Evolutionary conservation across 805 yeast genomes (phyloP), one percentile per base, ranked within the genome.

Genomic region (Suhomyces sp.): DNA sequence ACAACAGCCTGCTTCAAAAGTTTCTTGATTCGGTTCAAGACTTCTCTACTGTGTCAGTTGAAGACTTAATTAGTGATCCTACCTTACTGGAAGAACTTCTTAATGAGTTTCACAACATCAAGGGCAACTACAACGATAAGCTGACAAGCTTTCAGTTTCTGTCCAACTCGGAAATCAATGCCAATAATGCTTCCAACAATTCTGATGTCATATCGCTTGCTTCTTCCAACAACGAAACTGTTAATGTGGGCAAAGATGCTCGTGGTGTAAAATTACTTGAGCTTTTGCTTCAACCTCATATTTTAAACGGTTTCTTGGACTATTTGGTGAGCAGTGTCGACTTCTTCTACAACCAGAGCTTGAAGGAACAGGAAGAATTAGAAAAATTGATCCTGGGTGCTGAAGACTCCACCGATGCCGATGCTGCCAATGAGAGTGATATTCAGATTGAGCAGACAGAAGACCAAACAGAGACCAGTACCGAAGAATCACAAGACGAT

Each of bases 261-360:
- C 64, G 76, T 31, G 73, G 75, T 6, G 67, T 68, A 40, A 86
- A 87, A 64, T 78, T 94, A 48, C 77, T 92, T 40, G 94, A 90
- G 61, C 86, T 86, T 61, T 74, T 94, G 51, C 79, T 93, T 57
- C 89, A 88, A 63, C 91, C 94, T 13, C 88, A 85, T 50, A 83
- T 90, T 13, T 68, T 93, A 54, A 79, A 76, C 49, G 82, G 83
- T 52, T 78, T 93, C 53, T 83, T 93, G 29, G 83, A 86, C 40
- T 84, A 83, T 60, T 80, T 91, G 42, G 83, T 84, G 35, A 71
- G 69, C 15, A 70, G 78, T 55, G 85, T 80, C 44, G 79, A 73
- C 13, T 78, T 68, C 53, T 80, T 76, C 57, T 64, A 71, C 50
- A 69, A 67, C 12, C 57, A 63, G 33, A 55, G 58, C 12, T 36